These are phyloP conservation scores for Vitis rupestris DNA, from an alignment of 164 flowering plant species.

Conservation along the genomic window DNA sequence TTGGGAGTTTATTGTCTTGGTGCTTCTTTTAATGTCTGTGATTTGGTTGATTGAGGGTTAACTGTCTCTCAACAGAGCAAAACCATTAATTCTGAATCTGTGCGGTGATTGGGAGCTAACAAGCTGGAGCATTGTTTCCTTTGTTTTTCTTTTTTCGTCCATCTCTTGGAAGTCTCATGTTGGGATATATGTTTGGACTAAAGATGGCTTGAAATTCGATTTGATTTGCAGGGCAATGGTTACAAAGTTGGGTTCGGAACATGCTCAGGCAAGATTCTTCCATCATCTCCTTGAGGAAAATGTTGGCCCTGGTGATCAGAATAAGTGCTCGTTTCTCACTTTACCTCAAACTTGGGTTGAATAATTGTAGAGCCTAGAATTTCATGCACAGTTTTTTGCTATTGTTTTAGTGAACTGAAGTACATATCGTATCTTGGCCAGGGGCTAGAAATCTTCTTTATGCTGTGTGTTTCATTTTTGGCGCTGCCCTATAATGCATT, in stretches of 20 bases:
- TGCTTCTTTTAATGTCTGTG: too few species aligned
- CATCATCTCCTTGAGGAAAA: constrained; percentile 43
- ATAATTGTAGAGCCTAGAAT: too few species aligned
- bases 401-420: too few species aligned
- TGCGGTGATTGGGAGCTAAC: neutral
- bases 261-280: constrained; percentile 79
- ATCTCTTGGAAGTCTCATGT: neutral
- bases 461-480: too few species aligned
- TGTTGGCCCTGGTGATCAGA: neutral
- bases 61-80: neutral
- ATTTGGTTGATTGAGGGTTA: neutral
- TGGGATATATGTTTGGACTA: too few species aligned
- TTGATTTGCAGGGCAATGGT: constrained; percentile 73
- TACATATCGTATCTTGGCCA: too few species aligned
- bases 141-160: neutral
- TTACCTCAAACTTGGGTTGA: too few species aligned
- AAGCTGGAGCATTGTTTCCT: neutral
- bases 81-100: neutral
- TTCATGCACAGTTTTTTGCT: too few species aligned
- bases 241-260: constrained; percentile 90
- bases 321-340: neutral
- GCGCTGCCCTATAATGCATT: too few species aligned
- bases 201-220: neutral
- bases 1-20: too few species aligned
- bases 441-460: too few species aligned